These are phyloP conservation scores for Phytophthora ohioensis DNA, from an alignment of 352 stramenopile genomes.

Conservation along the genomic window DNA sequence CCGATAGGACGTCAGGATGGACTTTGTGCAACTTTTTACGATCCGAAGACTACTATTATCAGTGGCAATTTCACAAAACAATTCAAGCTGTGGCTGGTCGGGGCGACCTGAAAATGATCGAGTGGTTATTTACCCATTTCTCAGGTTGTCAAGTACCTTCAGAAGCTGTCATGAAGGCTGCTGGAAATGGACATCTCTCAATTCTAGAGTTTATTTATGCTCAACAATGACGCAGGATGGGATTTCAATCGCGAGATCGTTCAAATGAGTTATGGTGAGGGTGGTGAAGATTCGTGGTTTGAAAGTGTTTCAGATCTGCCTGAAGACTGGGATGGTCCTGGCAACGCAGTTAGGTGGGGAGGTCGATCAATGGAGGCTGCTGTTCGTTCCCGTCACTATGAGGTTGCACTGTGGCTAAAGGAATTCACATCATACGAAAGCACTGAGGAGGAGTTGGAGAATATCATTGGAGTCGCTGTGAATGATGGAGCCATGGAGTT, in stretches of 20 bases:
- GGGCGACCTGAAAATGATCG: background rate
- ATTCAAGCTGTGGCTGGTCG: background rate
- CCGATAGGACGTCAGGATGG: background rate
- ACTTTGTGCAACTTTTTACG: background rate
- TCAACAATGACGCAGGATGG: conserved; percentile 4
- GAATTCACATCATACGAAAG: background rate
- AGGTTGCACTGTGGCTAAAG: background rate
- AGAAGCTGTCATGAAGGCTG: background rate
- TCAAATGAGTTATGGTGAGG: background rate
- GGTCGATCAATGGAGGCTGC: background rate
- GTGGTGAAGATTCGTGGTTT: background rate
- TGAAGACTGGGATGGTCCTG: conserved; percentile 4
- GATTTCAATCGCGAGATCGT: background rate
- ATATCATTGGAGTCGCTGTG: background rate
- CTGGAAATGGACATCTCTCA: background rate
- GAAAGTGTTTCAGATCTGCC: background rate
- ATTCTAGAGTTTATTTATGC: background rate
- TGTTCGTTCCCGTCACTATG: background rate
- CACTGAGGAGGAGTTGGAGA: background rate
- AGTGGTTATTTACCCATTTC: background rate
- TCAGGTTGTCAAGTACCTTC: background rate
- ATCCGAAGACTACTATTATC: background rate
- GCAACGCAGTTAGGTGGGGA: conserved; percentile 1
- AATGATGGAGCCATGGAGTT: conserved; percentile 6
- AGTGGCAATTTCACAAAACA: conserved; percentile 1